These are phyloP conservation scores for Circinella umbellata DNA, from an alignment of 371 early-diverging fungal genomes.

Conservation along the genomic window DNA sequence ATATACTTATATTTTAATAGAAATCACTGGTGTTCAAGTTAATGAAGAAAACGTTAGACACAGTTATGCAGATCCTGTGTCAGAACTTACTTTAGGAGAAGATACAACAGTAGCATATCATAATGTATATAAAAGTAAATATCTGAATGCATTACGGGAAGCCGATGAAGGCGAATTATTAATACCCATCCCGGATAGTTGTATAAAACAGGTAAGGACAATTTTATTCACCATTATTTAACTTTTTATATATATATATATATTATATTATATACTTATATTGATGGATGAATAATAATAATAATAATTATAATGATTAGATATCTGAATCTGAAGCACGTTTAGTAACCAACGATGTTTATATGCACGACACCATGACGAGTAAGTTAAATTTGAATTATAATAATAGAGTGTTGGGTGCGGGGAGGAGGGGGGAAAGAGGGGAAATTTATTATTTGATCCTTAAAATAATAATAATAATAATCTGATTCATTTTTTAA, in stretches of 20 bases:
- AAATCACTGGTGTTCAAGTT: slow-evolving; percentile 58
- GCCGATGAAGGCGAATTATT: slow-evolving; percentile 73
- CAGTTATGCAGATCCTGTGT: slow-evolving; percentile 55
- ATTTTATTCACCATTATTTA: not conserved
- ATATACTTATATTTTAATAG: not conserved
- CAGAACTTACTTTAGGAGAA: slow-evolving; percentile 50
- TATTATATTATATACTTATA: not conserved
- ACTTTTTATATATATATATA: not conserved
- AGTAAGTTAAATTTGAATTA: not conserved
- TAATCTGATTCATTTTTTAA: not conserved
- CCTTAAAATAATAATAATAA: not conserved
- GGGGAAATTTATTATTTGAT: too few relatives aligned
- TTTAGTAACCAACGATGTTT: slow-evolving; percentile 26
- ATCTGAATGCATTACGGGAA: slow-evolving; percentile 61
- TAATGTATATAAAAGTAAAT: slow-evolving; percentile 61
- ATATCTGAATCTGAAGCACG: slow-evolving; percentile 36
- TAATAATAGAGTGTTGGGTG: too few relatives aligned
- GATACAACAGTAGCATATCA: slow-evolving; percentile 61
- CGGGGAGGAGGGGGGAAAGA: too few relatives aligned
- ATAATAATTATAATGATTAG: slow-evolving; percentile 3
- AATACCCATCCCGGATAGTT: slow-evolving; percentile 61
- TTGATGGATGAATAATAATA: too few relatives aligned
- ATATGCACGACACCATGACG: slow-evolving; percentile 20
- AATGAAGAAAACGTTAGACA: slow-evolving; percentile 60
- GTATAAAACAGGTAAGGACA: slow-evolving; percentile 39